These are phyloP conservation scores for Tremella fuciformis DNA, from an alignment of 768 basidiomycete genomes.

Conservation along the genomic window DNA sequence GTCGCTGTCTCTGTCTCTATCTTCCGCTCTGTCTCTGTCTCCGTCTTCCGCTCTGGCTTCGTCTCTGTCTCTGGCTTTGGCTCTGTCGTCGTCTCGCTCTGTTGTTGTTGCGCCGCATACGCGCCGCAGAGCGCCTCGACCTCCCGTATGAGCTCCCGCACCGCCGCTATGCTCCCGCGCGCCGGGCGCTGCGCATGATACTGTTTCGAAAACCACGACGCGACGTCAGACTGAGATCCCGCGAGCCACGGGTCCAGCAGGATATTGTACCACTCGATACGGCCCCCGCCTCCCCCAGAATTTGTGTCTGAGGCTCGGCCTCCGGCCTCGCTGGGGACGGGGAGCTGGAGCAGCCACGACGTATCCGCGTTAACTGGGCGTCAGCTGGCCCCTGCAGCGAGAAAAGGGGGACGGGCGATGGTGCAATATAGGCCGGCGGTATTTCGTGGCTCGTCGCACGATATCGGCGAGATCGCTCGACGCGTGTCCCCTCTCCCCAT, in stretches of 20 bases:
- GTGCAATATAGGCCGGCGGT: no score
- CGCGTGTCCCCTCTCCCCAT: no score
- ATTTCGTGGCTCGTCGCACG: no score
- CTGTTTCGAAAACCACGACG: constrained; percentile 22
- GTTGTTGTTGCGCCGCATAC: not conserved
- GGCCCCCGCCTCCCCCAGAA: no score
- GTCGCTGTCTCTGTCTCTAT: not conserved
- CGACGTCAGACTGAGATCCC: constrained; percentile 23
- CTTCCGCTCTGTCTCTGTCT: not conserved
- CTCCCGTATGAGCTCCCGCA: no score
- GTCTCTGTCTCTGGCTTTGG: not conserved
- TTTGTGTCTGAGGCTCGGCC: no score
- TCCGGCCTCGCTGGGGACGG: constrained; percentile 10
- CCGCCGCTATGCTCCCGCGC: not conserved
- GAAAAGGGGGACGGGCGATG: no score
- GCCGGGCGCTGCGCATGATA: constrained; percentile 21
- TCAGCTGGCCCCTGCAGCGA: no score
- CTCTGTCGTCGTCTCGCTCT: not conserved
- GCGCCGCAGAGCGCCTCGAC: not conserved
- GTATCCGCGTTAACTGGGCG: constrained; percentile 23
- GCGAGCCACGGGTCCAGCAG: constrained; percentile 26
- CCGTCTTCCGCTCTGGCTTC: not conserved
- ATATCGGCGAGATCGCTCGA: no score
- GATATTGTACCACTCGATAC: constrained; percentile 24
- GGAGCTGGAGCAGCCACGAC: constrained; percentile 24